A percentile compares a stretch with the other conserved stretches of the same genome.
Conservation (phyloP, 2,329 filamentous ascomycete species). For the Lachnum nothofagi region DNA sequence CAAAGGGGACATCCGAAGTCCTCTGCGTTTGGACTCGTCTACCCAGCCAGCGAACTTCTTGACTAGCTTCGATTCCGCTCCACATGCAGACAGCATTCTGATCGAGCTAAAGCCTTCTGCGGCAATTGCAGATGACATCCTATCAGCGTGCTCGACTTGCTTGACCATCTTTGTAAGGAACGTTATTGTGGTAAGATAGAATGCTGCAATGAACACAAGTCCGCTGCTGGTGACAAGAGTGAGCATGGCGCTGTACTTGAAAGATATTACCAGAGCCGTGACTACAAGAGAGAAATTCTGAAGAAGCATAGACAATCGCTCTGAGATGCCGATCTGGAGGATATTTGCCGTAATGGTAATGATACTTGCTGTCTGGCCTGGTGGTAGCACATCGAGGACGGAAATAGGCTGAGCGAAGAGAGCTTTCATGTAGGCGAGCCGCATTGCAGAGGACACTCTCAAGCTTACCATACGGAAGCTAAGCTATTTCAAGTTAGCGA, state of each 20-base stretch:
- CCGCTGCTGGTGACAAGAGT: conserved; percentile 53
- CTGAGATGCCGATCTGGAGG: conserved; percentile 57
- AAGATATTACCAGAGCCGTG: conserved; percentile 48
- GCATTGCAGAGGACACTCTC: conserved; percentile 53
- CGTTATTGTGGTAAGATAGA: conserved; percentile 45
- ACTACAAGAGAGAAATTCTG: conserved; percentile 51
- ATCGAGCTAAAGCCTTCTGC: conserved; percentile 55
- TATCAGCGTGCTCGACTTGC: conserved; percentile 43
- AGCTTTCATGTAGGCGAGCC: conserved; percentile 58
- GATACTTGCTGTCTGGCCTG: conserved; percentile 56
- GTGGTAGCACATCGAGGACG: conserved; percentile 61
- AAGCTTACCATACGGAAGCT: conserved; percentile 57
- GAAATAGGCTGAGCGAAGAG: conserved; percentile 62
- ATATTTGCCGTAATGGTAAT: conserved; percentile 62
- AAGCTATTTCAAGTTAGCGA: conserved; percentile 13
- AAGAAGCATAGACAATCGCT: conserved; percentile 54
- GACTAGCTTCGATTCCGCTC: conserved; percentile 50
- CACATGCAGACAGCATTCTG: conserved; percentile 56
- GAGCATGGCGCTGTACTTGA: conserved; percentile 52
- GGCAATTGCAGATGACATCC: conserved; percentile 50
- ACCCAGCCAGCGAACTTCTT: conserved; percentile 50
- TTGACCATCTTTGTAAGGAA: conserved; percentile 49
- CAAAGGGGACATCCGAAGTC: conserved; percentile 41
- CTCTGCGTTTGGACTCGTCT: conserved; percentile 43
- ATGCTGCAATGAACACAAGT: conserved; percentile 49